Evolutionary conservation across 75 land plant genomes (phyloP).

Genomic region (Azolla pinnata): DNA sequence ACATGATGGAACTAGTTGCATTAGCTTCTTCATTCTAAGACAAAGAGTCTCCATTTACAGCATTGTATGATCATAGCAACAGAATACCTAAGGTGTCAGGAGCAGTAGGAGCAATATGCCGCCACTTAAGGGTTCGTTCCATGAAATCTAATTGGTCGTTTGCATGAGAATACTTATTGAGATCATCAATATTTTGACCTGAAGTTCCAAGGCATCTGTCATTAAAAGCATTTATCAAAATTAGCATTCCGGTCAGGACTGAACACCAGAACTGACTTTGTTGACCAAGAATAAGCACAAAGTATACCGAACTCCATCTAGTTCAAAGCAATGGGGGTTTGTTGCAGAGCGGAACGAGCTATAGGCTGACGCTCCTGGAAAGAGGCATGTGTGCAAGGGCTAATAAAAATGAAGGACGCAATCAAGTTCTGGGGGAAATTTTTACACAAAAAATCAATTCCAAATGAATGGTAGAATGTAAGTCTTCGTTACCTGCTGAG

Average conservation of each 20-base stretch:
- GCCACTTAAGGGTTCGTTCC: conserved; percentile 92
- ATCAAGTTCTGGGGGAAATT: background rate
- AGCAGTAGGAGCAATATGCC: conserved; percentile 94
- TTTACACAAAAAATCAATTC: conserved; percentile 6
- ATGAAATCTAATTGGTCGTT: conserved; percentile 65
- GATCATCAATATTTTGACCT: conserved; percentile 94
- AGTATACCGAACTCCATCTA: conserved; percentile 64
- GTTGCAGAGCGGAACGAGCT: conserved; percentile 75
- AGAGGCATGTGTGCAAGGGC: conserved; percentile 90
- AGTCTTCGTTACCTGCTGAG: conserved; percentile 67
- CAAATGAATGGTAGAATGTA: conserved; percentile 1
- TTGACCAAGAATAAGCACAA: background rate
- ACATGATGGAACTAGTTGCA: background rate
- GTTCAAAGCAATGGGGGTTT: conserved; percentile 92
- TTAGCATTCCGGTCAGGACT: background rate
- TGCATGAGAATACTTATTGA: conserved; percentile 76
- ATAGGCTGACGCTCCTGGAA: conserved; percentile 78
- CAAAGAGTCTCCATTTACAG: too few relatives aligned
- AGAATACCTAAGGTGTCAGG: conserved; percentile 91
- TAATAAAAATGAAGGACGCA: conserved; percentile 15
- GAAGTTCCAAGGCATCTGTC: conserved; percentile 91
- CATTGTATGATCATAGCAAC: too few relatives aligned
- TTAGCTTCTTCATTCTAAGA: background rate
- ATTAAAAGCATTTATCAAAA: background rate
- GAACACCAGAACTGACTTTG: background rate